These are phyloP conservation scores for Exophiala oligosperma DNA, from an alignment of 2,329 filamentous ascomycete genomes.

Conservation along the genomic window DNA sequence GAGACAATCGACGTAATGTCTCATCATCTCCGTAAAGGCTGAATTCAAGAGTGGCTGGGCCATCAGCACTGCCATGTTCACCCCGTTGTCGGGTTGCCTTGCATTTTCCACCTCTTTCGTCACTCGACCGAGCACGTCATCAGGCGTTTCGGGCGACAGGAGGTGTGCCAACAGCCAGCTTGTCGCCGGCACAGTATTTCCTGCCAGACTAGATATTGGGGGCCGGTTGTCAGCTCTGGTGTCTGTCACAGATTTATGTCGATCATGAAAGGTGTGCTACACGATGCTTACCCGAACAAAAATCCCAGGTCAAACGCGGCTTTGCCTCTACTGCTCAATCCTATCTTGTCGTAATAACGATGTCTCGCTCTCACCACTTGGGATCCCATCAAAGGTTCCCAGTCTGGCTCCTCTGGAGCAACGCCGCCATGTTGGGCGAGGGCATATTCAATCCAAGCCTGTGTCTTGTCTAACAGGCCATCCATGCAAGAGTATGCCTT, in stretches of 20 bases:
- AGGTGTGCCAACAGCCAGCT: conserved; percentile 47
- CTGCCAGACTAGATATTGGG: conserved; percentile 33
- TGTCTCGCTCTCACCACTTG: conserved; percentile 21
- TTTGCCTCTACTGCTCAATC: conserved; percentile 21
- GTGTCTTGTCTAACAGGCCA: conserved; percentile 3
- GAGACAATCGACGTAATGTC: conserved; percentile 40
- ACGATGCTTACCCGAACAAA: conserved; percentile 26
- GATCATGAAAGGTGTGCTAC: no score
- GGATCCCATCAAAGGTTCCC: conserved; percentile 1
- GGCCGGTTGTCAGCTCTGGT: not conserved
- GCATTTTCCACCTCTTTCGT: conserved; percentile 42
- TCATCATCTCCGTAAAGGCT: conserved; percentile 43
- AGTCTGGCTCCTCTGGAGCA: conserved; percentile 9
- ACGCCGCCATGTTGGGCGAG: not conserved
- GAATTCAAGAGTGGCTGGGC: conserved; percentile 43
- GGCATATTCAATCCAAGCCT: conserved; percentile 1
- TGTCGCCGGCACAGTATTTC: conserved; percentile 40
- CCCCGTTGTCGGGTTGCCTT: conserved; percentile 36
- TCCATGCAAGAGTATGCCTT: conserved; percentile 6
- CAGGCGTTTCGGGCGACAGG: conserved; percentile 35
- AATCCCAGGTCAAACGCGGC: conserved; percentile 39
- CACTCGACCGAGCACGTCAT: conserved; percentile 40
- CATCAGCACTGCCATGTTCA: conserved; percentile 40
- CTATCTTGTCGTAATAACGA: conserved; percentile 1
- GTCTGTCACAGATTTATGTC: not conserved